These are phyloP conservation scores for Malus fusca DNA, from an alignment of 306 rosid genomes.

Conservation along the genomic window DNA sequence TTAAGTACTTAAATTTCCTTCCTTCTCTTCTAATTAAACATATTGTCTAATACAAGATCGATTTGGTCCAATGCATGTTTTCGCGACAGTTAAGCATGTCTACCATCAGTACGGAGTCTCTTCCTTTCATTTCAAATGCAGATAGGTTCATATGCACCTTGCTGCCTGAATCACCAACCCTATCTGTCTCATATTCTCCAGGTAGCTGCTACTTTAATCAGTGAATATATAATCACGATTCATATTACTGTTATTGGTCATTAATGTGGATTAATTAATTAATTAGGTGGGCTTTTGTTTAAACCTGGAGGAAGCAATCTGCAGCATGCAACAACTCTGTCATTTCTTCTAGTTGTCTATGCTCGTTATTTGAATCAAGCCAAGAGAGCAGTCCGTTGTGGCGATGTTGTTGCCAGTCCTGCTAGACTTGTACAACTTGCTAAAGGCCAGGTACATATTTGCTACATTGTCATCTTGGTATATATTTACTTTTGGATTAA, in stretches of 20 bases:
- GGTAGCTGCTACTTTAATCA: background rate
- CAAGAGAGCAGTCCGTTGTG: conserved; percentile 1
- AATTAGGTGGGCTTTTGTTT: conserved; percentile 19
- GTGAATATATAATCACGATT: background rate
- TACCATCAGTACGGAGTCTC: background rate
- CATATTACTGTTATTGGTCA: background rate
- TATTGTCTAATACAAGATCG: background rate
- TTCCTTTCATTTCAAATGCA: conserved; percentile 3
- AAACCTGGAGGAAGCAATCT: conserved; percentile 24
- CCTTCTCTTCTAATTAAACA: background rate
- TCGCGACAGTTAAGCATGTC: background rate
- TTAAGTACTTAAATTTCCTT: background rate
- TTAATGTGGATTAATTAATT: background rate
- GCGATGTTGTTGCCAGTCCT: conserved; percentile 2
- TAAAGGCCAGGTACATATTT: conserved; percentile 9
- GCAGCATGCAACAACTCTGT: conserved; percentile 20
- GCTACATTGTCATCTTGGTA: too few relatives aligned
- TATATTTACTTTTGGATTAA: too few relatives aligned
- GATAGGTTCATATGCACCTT: conserved; percentile 14
- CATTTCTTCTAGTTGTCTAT: conserved; percentile 18
- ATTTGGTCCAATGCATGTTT: background rate
- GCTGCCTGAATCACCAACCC: conserved; percentile 19
- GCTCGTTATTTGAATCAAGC: conserved; percentile 7
- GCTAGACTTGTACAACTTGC: conserved; percentile 10
- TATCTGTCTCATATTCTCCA: conserved; percentile 18